Evolutionary conservation across 1,284 basidiomycete genomes (phyloP).

Genomic region (Ustilago sp.): DNA sequence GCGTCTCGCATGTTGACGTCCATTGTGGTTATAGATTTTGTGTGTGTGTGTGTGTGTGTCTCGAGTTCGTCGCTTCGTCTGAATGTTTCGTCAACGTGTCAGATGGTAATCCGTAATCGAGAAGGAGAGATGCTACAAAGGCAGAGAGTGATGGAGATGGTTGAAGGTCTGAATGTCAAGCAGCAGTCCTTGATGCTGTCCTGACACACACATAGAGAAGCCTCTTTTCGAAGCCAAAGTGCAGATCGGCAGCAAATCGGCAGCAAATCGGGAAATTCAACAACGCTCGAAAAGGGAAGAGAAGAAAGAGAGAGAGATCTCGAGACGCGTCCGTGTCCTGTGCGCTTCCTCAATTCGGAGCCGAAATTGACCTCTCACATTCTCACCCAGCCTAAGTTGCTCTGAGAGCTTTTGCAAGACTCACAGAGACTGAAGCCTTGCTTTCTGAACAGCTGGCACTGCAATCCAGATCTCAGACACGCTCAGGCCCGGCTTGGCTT

Average conservation of each 20-base stretch:
- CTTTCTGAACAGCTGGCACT: not conserved
- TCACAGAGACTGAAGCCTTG: no score
- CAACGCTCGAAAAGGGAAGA: not conserved
- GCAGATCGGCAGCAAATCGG: not conserved
- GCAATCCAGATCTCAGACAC: no score
- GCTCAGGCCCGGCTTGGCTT: no score
- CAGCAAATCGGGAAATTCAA: slow-evolving; percentile 1
- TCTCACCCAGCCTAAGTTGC: not conserved
- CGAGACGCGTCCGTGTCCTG: slow-evolving; percentile 4
- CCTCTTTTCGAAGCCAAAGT: not conserved
- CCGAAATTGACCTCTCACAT: not conserved
- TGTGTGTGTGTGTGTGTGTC: not conserved
- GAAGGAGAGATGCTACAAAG: no score
- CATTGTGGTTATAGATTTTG: slow-evolving; percentile 12
- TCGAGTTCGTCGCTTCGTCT: not conserved
- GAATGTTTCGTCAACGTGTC: not conserved
- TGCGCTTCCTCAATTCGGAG: slow-evolving; percentile 3
- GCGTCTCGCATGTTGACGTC: slow-evolving; percentile 43
- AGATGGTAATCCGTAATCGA: no score
- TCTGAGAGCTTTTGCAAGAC: no score
- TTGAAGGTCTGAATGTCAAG: not conserved
- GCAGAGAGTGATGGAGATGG: slow-evolving; percentile 1
- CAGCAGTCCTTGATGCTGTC: not conserved
- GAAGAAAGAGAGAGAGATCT: not conserved
- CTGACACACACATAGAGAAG: not conserved